Evolutionary conservation across 805 yeast genomes (phyloP), one percentile per base, ranked within the genome.

Genomic region (Yamadazyma ubonensis): DNA sequence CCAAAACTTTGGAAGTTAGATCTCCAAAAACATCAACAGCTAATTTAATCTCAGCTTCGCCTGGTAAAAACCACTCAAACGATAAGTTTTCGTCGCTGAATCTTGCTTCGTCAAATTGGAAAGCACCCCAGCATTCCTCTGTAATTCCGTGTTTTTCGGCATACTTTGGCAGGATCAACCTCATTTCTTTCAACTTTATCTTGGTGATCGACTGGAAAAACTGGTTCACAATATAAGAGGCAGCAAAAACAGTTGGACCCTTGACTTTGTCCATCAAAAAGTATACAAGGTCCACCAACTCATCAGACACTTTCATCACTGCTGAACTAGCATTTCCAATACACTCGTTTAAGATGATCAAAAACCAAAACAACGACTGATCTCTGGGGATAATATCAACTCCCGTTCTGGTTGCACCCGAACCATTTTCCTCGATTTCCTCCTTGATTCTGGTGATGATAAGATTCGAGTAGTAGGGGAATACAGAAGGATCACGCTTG

Each of bases 41-140:
- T 52, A 76, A 75, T 0, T 65, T 64, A 2, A 86, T 63, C 33
- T 83, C 89, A 2, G 51, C 59, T 2, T 59, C 59, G 1, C 69
- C 54, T 0, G 98, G 97, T 1, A 71, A 57, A 51, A 81, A 87
- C 99, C 99, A 91, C 1, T 71, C 64, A 48, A 88, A 80, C 0
- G 69, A 52, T 23, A 85, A 57, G 44, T 76, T 73, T 10, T 73
- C 73, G 9, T 52, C 41, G 1, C 68, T 54, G 38, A 81, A 78
- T 45, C 86, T 67, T 14, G 59, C 51, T 0, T 68, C 60, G 45
- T 74, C 76, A 49, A 81, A 78, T 49, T 83, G 88, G 42, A 76
- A 72, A 0, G 79, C 88, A 33, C 95, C 95, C 95, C 95, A 86
- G 43, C 81, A 73, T 16, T 70, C 70, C 36, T 72, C 79, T 29